A percentile compares a stretch with the other conserved stretches of the same genome.
phyloP scores from a whole-genome alignment of 1,139 yeast genomes.

The Ogataea hybrid region DNA sequence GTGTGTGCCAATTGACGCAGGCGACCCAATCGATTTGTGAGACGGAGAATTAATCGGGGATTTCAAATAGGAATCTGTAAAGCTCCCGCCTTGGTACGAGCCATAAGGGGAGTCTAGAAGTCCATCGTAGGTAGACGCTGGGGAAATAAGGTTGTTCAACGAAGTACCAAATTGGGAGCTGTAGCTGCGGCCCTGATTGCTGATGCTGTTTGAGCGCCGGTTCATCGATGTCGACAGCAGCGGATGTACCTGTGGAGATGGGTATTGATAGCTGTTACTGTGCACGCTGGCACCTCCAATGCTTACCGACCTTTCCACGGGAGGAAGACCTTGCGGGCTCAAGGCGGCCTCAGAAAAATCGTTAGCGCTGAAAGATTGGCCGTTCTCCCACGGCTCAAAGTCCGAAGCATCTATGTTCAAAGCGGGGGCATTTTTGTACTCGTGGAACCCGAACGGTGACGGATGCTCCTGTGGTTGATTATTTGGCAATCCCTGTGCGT shows the following conservation, averaged over 20 bases:
- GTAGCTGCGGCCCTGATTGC: slow-evolving; percentile 26
- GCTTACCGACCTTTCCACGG: slow-evolving; percentile 15
- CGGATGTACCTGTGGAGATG: slow-evolving; percentile 28
- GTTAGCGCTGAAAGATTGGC: slow-evolving; percentile 6
- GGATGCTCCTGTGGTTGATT: slow-evolving; percentile 30
- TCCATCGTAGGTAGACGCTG: slow-evolving; percentile 32
- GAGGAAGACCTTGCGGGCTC: slow-evolving; percentile 16
- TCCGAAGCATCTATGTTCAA: slow-evolving; percentile 18
- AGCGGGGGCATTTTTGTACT: slow-evolving; percentile 12
- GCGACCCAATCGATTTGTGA: slow-evolving; percentile 29
- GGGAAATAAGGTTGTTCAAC: slow-evolving; percentile 30
- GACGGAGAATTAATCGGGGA: slow-evolving; percentile 36
- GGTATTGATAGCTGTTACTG: slow-evolving; percentile 22
- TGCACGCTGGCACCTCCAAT: slow-evolving; percentile 8
- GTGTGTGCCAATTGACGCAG: slow-evolving; percentile 33
- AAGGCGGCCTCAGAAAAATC: slow-evolving; percentile 12
- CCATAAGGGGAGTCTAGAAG: slow-evolving; percentile 36
- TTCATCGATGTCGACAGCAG: slow-evolving; percentile 15
- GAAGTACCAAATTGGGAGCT: slow-evolving; percentile 32
- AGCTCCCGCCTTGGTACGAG: slow-evolving; percentile 29
- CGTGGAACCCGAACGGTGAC: slow-evolving; percentile 16
- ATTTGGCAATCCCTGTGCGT: slow-evolving; percentile 24
- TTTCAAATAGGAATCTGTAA: slow-evolving; percentile 30
- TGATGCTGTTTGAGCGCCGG: slow-evolving; percentile 17
- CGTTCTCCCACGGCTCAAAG: slow-evolving; percentile 3